Base-by-base conservation (phyloP, 2,329 filamentous ascomycete genomes). In the Lizonia empirigonia region DNA sequence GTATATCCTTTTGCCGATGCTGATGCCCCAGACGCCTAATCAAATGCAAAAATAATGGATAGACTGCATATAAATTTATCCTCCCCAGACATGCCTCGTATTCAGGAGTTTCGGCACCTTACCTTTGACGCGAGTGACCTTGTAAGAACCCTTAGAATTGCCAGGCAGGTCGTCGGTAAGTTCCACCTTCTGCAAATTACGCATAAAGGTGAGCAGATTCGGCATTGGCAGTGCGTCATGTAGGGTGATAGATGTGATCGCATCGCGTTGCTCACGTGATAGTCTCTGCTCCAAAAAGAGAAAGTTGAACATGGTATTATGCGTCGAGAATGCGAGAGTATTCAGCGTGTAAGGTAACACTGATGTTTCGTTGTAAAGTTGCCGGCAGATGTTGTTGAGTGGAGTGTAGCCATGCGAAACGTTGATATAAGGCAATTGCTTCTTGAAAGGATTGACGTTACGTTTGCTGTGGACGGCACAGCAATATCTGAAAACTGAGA, bases 321-420 rank as follows among this genome's bases (percentile, higher is more conserved):
- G 29, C 3, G 53, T 56, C 12, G 39, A 49, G 35, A 71, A 69
- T 5, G 53, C 57, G 13, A 69, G 55, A 4, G 42, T 19, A 32
- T 67, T 69, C 4, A 66, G 51, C 32, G 57, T 53, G 34, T 62
- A 70, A 0, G 67, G 67, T 7, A 71, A 33, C 3, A 36, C 44
- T 13, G 61, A 59, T 4, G 68, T 70, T 52, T 71, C 68, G 18
- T 57, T 18, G 29, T 69, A 67, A 12, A 70, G 40, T 35, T 70
- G 68, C 8, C 67, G 63, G 40, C 65, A 68, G 7, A 70, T 55
- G 12, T 44, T 40, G 35, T 60, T 69, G 2, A 71, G 53, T 3
- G 62, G 45, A 4, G 60, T 67, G 34, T 63, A 62, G 3, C 44
- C 42, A 1, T 15, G 49, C 0, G 47, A 23, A 1, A 38, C 32